Percentiles rank a stretch among this genome's conserved stretches.
phyloP scores from a whole-genome alignment of 352 stramenopile genomes.

The Phytophthora foliorum region DNA sequence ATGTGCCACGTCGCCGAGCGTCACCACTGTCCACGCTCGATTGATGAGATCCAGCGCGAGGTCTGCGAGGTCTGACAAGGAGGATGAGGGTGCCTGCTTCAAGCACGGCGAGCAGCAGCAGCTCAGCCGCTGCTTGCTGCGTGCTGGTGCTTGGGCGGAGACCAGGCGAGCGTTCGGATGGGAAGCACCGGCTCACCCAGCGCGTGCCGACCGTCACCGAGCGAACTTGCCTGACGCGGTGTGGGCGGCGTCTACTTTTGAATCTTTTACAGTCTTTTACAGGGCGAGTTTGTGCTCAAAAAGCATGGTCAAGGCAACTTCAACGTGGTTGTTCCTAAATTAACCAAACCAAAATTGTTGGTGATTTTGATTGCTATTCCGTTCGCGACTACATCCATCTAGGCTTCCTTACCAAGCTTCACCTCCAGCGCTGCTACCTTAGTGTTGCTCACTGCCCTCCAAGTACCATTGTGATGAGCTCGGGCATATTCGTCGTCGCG shows the following conservation, averaged over 20 bases:
- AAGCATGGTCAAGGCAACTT: neutral
- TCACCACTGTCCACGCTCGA: slow-evolving; percentile 21
- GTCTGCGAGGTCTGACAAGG: slow-evolving; percentile 8
- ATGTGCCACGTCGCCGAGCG: slow-evolving; percentile 8
- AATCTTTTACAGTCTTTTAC: too few relatives aligned
- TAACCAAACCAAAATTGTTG: too few relatives aligned
- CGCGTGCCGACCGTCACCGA: too few relatives aligned
- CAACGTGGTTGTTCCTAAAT: too few relatives aligned
- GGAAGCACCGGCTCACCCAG: slow-evolving; percentile 23
- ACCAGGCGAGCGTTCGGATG: slow-evolving; percentile 18
- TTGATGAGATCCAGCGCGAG: slow-evolving; percentile 30
- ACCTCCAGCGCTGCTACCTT: neutral
- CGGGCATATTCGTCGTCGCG: slow-evolving; percentile 6
- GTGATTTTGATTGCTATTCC: too few relatives aligned
- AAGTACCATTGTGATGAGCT: slow-evolving; percentile 12
- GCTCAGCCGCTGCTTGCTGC: slow-evolving; percentile 19
- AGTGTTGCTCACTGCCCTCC: slow-evolving; percentile 16
- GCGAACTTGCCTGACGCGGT: too few relatives aligned
- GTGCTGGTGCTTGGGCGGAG: neutral
- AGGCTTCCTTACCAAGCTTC: too few relatives aligned
- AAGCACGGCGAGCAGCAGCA: slow-evolving; percentile 19
- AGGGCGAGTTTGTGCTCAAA: too few relatives aligned
- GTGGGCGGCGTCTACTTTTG: too few relatives aligned
- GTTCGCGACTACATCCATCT: too few relatives aligned
- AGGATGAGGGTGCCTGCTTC: slow-evolving; percentile 1